Evolutionary conservation across 1,139 yeast species (phyloP).

Genomic region (Debaryomyces fabryi): DNA sequence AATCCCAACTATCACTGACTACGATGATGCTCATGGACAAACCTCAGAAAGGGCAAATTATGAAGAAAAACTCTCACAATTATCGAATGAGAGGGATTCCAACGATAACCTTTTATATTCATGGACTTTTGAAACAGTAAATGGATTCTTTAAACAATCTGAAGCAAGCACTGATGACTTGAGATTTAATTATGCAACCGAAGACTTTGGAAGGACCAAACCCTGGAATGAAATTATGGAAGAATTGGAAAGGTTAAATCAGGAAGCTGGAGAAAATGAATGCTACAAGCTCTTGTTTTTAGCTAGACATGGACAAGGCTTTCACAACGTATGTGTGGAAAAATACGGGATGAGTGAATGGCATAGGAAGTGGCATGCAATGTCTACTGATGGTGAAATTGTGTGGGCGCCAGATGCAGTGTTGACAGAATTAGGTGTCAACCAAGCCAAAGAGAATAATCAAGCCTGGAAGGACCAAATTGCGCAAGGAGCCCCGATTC

Average conservation of each 20-base stretch:
- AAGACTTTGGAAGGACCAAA: conserved; percentile 51
- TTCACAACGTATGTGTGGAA: conserved; percentile 62
- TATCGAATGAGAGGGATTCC: conserved; percentile 17
- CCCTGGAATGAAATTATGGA: conserved; percentile 49
- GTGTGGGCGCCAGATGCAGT: conserved; percentile 71
- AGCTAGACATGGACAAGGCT: conserved; percentile 83
- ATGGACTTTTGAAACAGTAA: conserved; percentile 54
- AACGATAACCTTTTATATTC: conserved; percentile 22
- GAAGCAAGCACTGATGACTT: conserved; percentile 50
- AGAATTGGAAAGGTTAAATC: conserved; percentile 43
- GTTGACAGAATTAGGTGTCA: conserved; percentile 59
- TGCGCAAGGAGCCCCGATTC: conserved; percentile 54
- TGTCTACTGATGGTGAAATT: conserved; percentile 56
- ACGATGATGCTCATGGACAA: conserved; percentile 38
- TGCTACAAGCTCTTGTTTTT: conserved; percentile 60
- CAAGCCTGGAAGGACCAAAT: conserved; percentile 51
- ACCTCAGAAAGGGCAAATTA: conserved; percentile 15
- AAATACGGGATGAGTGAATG: conserved; percentile 63
- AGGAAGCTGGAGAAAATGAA: conserved; percentile 34
- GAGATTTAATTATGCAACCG: conserved; percentile 48
- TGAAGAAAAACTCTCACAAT: conserved; percentile 10
- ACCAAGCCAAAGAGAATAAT: conserved; percentile 50
- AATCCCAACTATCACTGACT: conserved; percentile 38
- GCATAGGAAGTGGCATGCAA: conserved; percentile 60
- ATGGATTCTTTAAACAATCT: conserved; percentile 59